Evolutionary conservation across 495 filamentous ascomycete genomes (phyloP).

Genomic region (Aspergillus saccharolyticus): DNA sequence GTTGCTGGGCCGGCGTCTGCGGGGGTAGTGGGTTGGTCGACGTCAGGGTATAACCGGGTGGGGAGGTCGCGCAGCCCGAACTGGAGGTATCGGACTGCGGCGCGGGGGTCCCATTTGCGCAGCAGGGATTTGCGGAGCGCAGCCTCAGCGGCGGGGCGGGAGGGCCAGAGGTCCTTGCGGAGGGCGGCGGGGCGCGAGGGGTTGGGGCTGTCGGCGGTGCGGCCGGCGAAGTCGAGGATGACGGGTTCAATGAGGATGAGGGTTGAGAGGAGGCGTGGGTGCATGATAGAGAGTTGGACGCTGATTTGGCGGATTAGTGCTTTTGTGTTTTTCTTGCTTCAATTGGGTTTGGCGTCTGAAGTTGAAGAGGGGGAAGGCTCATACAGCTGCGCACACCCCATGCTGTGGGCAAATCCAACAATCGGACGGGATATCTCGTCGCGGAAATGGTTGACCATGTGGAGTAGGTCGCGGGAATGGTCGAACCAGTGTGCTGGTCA

Average conservation of each 20-base stretch:
- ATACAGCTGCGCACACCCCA: constrained; percentile 60
- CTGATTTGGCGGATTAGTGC: background rate
- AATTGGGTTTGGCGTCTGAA: background rate
- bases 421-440: constrained; percentile 66
- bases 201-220: constrained; percentile 10
- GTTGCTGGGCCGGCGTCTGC: background rate
- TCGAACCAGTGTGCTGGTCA: constrained; percentile 61
- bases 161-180: constrained; percentile 56
- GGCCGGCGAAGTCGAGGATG: constrained; percentile 37
- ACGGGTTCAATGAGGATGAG: constrained; percentile 66
- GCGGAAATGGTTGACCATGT: constrained; percentile 71
- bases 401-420: constrained; percentile 73
- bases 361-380: background rate
- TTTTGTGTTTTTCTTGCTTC: background rate
- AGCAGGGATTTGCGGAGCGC: constrained; percentile 14
- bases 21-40: constrained; percentile 51
- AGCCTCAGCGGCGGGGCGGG: constrained; percentile 9
- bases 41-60: constrained; percentile 35
- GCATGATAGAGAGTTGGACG: constrained; percentile 52
- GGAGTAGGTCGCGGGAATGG: constrained; percentile 68
- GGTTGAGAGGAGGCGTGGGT: constrained; percentile 65
- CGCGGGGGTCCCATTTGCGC: constrained; percentile 51
- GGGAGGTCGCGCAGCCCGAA: constrained; percentile 48
- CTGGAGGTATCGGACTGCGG: constrained; percentile 44
- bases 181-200: constrained; percentile 34